phyloP scores from a whole-genome alignment of 306 rosid genomes.

The Cucurbita moschata region DNA sequence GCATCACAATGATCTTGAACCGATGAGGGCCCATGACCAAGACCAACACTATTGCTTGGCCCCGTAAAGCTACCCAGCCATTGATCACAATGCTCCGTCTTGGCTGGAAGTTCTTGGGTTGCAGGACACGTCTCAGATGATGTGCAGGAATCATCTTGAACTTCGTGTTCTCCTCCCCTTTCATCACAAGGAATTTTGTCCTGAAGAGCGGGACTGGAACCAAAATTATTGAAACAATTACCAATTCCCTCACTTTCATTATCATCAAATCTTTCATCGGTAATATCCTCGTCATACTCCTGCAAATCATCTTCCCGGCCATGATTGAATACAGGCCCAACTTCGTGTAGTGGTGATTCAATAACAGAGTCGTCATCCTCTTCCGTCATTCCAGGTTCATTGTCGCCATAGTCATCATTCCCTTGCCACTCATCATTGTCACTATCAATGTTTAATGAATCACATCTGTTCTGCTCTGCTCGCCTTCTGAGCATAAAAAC shows the following conservation, averaged over 20 bases:
- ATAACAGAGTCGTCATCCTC: conserved; percentile 62
- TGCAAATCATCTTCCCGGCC: conserved; percentile 21
- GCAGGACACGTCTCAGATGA: conserved; percentile 27
- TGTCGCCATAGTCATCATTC: conserved; percentile 28
- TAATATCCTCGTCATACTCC: conserved; percentile 26
- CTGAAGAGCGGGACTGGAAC: conserved; percentile 14
- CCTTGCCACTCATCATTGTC: conserved; percentile 87
- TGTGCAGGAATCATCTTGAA: conserved; percentile 41
- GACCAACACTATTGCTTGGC: conserved; percentile 23
- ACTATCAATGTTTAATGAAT: conserved; percentile 44
- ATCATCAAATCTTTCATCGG: conserved; percentile 11
- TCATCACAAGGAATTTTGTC: conserved; percentile 23
- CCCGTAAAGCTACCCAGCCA: conserved; percentile 33
- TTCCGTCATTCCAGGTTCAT: conserved; percentile 33
- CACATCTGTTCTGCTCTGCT: conserved; percentile 64
- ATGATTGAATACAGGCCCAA: conserved; percentile 13
- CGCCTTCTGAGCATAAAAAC: conserved; percentile 74
- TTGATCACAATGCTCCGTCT: conserved; percentile 32
- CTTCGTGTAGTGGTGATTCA: conserved; percentile 38
- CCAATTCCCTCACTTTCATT: conserved; percentile 3
- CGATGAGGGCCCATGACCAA: conserved; percentile 27
- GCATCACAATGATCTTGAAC: conserved; percentile 58
- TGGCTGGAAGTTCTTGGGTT: conserved; percentile 25
- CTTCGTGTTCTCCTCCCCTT: conserved; percentile 26
- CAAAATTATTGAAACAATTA: conserved; percentile 2